phyloP scores from a whole-genome alignment of 805 yeast species.

The Cephaloascus fragrans region DNA sequence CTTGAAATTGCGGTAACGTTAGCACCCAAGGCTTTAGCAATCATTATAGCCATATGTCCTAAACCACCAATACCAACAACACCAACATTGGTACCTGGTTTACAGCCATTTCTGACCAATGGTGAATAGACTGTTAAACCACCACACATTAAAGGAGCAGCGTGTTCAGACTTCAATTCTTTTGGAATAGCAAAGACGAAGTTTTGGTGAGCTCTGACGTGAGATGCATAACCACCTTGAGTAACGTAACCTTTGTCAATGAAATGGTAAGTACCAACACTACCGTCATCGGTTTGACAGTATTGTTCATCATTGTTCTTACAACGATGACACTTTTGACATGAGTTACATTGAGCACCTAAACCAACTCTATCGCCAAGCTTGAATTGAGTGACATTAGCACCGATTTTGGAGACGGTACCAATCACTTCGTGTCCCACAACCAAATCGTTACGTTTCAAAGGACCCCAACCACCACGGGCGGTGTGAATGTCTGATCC shows the following conservation, averaged over 20 bases:
- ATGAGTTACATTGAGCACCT: slow-evolving; percentile 20
- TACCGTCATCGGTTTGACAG: slow-evolving; percentile 35
- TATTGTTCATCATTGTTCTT: slow-evolving; percentile 25
- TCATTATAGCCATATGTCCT: slow-evolving; percentile 46
- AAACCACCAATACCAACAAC: slow-evolving; percentile 49
- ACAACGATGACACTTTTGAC: slow-evolving; percentile 28
- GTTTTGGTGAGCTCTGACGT: slow-evolving; percentile 30
- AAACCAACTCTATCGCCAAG: slow-evolving; percentile 27
- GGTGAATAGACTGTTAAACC: slow-evolving; percentile 49
- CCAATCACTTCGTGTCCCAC: slow-evolving; percentile 31
- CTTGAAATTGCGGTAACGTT: slow-evolving; percentile 50
- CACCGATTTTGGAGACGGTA: slow-evolving; percentile 18
- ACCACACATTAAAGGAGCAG: slow-evolving; percentile 49
- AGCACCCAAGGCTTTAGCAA: slow-evolving; percentile 53
- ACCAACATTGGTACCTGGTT: slow-evolving; percentile 41
- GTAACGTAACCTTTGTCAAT: slow-evolving; percentile 27
- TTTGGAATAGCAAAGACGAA: slow-evolving; percentile 43
- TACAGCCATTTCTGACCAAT: slow-evolving; percentile 29
- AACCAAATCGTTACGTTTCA: slow-evolving; percentile 13
- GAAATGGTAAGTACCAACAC: slow-evolving; percentile 40
- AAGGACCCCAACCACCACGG: slow-evolving; percentile 39
- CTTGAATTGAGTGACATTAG: slow-evolving; percentile 15
- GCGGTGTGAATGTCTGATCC: slow-evolving; percentile 49
- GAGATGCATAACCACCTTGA: slow-evolving; percentile 37
- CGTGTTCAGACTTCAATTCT: slow-evolving; percentile 24